Base-by-base conservation (phyloP, 805 yeast genomes). In the Metschnikowia dekortorum region DNA sequence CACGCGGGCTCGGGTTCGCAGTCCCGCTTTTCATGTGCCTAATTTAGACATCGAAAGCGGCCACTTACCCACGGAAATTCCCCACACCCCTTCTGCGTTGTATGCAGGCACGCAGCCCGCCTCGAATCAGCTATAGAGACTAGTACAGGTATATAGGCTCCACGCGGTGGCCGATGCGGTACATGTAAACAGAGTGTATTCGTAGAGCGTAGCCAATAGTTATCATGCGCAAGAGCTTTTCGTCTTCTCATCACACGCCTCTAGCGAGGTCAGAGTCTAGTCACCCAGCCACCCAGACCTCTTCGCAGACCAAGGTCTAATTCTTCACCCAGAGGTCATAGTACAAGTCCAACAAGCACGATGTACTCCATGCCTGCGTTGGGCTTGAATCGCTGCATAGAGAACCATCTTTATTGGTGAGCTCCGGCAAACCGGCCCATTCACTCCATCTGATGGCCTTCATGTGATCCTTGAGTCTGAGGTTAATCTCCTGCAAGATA, bases 311-410 rank as follows among this genome's bases (percentile, higher is more conserved):
- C 35, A 13, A 8, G 13, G 6, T 4, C n/a, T 39, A 39, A 10
- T 26, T 28, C 22, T 39, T 39, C 18, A 58, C 62, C 75, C 74
- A 81, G 28, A 81, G 65, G 61, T 89, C 96, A 55, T 78, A 76
- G 65, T 81, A 87, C 48, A 92, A 69, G 65, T 92, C 98, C 32
- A 92, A 66, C 51, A 94, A 68, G 60, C 97, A 88, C 2, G 94
- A 84, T 0, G 92, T 71, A 63, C 96, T 88, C 99, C 99, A 92
- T 0, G 98, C 97, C 66, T 92, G 99, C 0, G 97, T 85, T 2
- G 97, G 97, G 56, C 96, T 87, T 1, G 96, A 88, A 66, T 94
- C 98, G 14, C 64, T 61, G 65, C 99, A 92, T 8, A 82, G 59
- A 31, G 73, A 84, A 2, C 98, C 98, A 60, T 86, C 84, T 67